These are phyloP conservation scores for Sophora flavescens DNA, from an alignment of 306 rosid genomes.

Conservation along the genomic window DNA sequence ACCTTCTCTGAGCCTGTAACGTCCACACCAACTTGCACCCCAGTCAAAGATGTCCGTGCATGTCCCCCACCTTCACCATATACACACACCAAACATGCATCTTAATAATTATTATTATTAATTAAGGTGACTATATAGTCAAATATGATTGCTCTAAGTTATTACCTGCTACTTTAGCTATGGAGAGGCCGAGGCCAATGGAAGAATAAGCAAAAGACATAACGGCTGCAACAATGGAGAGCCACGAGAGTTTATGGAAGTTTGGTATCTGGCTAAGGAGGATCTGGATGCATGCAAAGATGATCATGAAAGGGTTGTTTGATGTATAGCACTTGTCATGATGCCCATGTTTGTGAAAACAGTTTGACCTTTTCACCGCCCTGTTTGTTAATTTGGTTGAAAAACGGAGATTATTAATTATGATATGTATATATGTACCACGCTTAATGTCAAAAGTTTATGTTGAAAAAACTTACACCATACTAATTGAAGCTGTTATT, in stretches of 20 bases:
- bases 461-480: conserved; percentile 73
- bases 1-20: conserved; percentile 78
- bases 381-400: conserved; percentile 54
- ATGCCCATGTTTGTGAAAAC: conserved; percentile 88
- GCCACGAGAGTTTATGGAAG: conserved; percentile 90
- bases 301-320: conserved; percentile 75
- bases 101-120: background rate
- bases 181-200: conserved; percentile 90
- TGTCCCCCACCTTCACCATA: conserved; percentile 53
- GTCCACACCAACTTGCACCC: conserved; percentile 86
- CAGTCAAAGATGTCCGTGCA: conserved; percentile 72
- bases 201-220: conserved; percentile 95
- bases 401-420: no score
- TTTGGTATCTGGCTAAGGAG: conserved; percentile 87
- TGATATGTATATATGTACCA: no score
- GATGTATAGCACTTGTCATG: conserved; percentile 63
- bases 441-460: conserved; percentile 20
- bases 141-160: no score
- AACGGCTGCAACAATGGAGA: conserved; percentile 93
- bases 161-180: conserved; percentile 80
- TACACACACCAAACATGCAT: no score
- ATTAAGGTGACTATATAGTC: background rate
- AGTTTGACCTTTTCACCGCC: conserved; percentile 89
- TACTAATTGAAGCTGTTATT: conserved; percentile 91
- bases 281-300: conserved; percentile 77